These are phyloP conservation scores for Kwoniella heveanensis DNA, from an alignment of 768 basidiomycete species.

Conservation along the genomic window DNA sequence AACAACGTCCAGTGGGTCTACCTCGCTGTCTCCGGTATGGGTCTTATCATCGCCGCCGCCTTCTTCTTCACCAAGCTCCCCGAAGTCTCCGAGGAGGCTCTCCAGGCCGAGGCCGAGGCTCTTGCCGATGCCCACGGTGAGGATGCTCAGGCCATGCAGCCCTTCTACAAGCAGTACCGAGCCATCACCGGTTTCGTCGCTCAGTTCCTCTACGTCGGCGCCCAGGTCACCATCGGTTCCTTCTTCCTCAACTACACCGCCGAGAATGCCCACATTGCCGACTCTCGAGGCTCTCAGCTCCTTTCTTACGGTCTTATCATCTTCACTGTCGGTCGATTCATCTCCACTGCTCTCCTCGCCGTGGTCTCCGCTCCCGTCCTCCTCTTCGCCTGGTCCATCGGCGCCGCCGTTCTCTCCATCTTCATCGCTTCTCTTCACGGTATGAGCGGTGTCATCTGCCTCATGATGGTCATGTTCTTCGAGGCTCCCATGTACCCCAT, in stretches of 20 bases:
- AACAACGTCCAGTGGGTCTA: slow-evolving; percentile 64
- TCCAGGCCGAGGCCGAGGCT: slow-evolving; percentile 57
- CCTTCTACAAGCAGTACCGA: slow-evolving; percentile 71
- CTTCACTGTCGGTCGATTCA: slow-evolving; percentile 58
- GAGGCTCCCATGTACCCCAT: slow-evolving; percentile 60
- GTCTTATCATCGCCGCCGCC: slow-evolving; percentile 64
- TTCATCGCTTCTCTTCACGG: slow-evolving; percentile 63
- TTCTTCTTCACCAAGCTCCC: slow-evolving; percentile 73
- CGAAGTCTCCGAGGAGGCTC: slow-evolving; percentile 71
- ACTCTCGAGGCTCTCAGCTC: slow-evolving; percentile 64
- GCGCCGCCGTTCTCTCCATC: slow-evolving; percentile 63
- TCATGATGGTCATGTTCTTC: slow-evolving; percentile 72
- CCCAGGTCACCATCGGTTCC: slow-evolving; percentile 51
- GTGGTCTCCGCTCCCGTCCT: slow-evolving; percentile 69
- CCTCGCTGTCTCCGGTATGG: slow-evolving; percentile 60
- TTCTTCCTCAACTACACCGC: slow-evolving; percentile 71
- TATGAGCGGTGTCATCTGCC: slow-evolving; percentile 63
- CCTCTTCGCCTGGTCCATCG: slow-evolving; percentile 62
- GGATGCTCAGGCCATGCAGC: slow-evolving; percentile 52
- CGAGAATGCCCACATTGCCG: slow-evolving; percentile 63
- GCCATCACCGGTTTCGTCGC: slow-evolving; percentile 74
- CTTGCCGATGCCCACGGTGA: slow-evolving; percentile 55
- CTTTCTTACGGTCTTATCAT: slow-evolving; percentile 75
- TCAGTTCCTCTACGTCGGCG: slow-evolving; percentile 64
- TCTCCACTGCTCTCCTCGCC: slow-evolving; percentile 66